Conservation (phyloP, 305 asterid species). For the Fraxinus baroniana region DNA sequence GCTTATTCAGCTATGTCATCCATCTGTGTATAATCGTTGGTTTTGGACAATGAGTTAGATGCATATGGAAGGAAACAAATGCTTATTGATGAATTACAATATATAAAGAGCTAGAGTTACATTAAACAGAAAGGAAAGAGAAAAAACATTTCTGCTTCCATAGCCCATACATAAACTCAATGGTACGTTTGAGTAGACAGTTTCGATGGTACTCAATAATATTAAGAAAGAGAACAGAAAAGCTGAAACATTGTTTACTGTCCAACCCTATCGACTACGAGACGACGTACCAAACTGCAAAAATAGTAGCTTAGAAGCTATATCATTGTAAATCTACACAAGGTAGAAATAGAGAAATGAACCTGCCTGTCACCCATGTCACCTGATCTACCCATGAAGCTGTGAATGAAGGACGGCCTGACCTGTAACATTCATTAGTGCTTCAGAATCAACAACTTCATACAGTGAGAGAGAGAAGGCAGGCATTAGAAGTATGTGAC, state of each 20-base stretch:
- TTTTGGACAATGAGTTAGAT: background rate
- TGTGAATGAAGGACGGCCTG: conserved; percentile 74
- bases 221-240: background rate
- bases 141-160: background rate
- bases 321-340: conserved; percentile 1
- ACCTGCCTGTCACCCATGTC: conserved; percentile 86
- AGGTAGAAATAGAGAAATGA: conserved; percentile 28
- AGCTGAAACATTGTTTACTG: background rate
- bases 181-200: background rate
- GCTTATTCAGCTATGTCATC: background rate
- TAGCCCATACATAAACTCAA: background rate
- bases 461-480: conserved; percentile 2
- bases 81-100: background rate
- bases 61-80: background rate
- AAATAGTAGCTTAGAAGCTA: background rate
- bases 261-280: background rate
- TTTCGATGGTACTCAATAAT: background rate
- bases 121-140: background rate
- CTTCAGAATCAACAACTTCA: conserved; percentile 21
- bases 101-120: background rate
- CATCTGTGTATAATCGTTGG: background rate
- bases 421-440: conserved; percentile 40
- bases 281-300: background rate
- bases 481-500: background rate
- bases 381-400: conserved; percentile 90